A percentile compares a stretch with the other conserved stretches of the same genome.
Evolutionary conservation across 1,139 yeast genomes (phyloP).

Genomic region (Diutina rugosa): DNA sequence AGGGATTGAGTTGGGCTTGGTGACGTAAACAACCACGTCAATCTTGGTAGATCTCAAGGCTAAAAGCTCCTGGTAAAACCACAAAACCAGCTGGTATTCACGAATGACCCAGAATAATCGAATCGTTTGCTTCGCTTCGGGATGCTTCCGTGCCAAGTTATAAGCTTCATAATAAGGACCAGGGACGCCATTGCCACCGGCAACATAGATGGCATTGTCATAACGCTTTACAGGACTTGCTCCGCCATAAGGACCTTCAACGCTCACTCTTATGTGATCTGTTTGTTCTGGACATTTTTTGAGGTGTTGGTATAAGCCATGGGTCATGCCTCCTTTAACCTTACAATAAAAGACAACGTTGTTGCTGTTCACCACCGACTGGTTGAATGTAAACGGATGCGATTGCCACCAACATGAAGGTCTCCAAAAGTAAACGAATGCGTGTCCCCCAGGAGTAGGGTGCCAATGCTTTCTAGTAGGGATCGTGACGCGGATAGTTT

Average conservation of each 20-base stretch:
- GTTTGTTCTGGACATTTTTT: constrained; percentile 31
- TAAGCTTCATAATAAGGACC: constrained; percentile 24
- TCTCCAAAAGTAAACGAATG: constrained; percentile 32
- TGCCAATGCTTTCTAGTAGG: constrained; percentile 15
- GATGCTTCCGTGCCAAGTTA: not conserved
- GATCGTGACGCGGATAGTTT: not conserved
- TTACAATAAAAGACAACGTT: constrained; percentile 12
- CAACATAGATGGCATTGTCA: constrained; percentile 40
- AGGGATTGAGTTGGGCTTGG: constrained; percentile 17
- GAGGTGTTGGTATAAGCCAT: constrained; percentile 19
- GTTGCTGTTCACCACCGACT: constrained; percentile 8
- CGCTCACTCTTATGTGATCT: constrained; percentile 22
- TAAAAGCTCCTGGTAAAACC: constrained; percentile 36
- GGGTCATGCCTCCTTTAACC: constrained; percentile 24
- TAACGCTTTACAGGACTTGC: constrained; percentile 28
- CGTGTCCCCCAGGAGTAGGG: constrained; percentile 37
- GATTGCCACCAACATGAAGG: constrained; percentile 41
- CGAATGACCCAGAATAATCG: constrained; percentile 41
- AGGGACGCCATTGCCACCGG: constrained; percentile 57
- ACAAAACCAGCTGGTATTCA: constrained; percentile 26
- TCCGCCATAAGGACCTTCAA: constrained; percentile 54
- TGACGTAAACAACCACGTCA: constrained; percentile 28
- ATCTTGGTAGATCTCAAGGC: constrained; percentile 18
- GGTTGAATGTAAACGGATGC: constrained; percentile 43
- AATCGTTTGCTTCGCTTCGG: constrained; percentile 7